Percentiles rank a stretch among this genome's conserved stretches.
phyloP scores from a whole-genome alignment of 176 grass and related monocot species.

The Phoenix dactylifera region DNA sequence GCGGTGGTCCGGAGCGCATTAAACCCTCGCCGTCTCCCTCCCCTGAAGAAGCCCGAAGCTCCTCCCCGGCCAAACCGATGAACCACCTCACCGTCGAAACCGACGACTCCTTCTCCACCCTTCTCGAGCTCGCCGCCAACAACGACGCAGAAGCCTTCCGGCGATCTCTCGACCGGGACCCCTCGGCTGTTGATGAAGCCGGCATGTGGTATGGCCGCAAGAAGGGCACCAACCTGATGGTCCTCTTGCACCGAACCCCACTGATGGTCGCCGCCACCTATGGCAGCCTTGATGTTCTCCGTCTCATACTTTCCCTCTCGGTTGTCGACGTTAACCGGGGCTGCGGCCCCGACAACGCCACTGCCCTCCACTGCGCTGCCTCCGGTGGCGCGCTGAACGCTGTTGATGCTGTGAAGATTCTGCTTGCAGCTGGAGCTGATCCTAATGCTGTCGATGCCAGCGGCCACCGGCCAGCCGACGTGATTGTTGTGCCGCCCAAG shows the following conservation, averaged over 20 bases:
- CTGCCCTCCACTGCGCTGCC: constrained; percentile 53
- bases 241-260: constrained; percentile 38
- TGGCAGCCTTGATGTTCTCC: constrained; percentile 44
- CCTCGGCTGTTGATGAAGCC: constrained; percentile 35
- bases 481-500: constrained; percentile 1
- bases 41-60: too few relatives aligned
- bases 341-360: constrained; percentile 27
- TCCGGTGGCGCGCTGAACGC: constrained; percentile 30
- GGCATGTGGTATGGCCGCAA: constrained; percentile 45
- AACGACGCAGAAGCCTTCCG: constrained; percentile 26
- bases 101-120: constrained; percentile 8
- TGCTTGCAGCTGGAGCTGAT: constrained; percentile 43
- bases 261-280: constrained; percentile 64
- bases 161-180: constrained; percentile 22
- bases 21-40: too few relatives aligned
- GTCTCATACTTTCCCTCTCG: constrained; percentile 21
- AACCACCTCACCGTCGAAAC: not conserved
- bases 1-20: too few relatives aligned
- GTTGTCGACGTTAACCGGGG: constrained; percentile 39
- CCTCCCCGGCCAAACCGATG: too few relatives aligned
- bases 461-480: constrained; percentile 54
- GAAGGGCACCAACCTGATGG: constrained; percentile 19
- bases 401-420: constrained; percentile 31
- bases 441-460: constrained; percentile 34
- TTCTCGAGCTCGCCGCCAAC: constrained; percentile 48